Evolutionary conservation across 768 basidiomycete species (phyloP).

Genomic region (Pleurotus salmoneostramineus): DNA sequence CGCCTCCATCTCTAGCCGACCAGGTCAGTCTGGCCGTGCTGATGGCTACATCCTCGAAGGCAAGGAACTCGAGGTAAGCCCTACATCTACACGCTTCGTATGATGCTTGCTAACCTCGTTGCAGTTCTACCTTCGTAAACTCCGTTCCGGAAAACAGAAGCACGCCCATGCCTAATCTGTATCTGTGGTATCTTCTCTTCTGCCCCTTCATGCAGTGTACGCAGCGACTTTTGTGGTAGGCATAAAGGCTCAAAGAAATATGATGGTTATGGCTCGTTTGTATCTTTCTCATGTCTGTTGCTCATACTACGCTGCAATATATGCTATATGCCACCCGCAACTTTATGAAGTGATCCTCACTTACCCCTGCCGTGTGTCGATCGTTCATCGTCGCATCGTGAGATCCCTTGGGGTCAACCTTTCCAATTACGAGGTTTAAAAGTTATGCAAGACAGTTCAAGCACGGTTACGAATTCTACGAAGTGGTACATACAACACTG

Average conservation of each 20-base stretch:
- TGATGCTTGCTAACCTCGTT: slow-evolving; percentile 7
- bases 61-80: slow-evolving; percentile 90
- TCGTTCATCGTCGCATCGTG: too few species aligned
- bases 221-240: slow-evolving; percentile 7
- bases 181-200: slow-evolving; percentile 8
- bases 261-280: slow-evolving; percentile 5
- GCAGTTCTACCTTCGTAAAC: slow-evolving; percentile 92
- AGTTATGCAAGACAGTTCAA: too few species aligned
- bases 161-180: slow-evolving; percentile 56
- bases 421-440: too few species aligned
- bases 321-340: slow-evolving; percentile 2
- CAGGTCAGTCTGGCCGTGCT: slow-evolving; percentile 93
- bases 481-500: not conserved
- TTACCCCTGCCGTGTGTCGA: too few species aligned
- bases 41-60: slow-evolving; percentile 99
- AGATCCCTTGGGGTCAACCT: too few species aligned
- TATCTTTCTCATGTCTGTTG: slow-evolving; percentile 1
- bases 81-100: slow-evolving; percentile 15
- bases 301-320: slow-evolving; percentile 8
- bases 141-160: slow-evolving; percentile 94
- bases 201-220: slow-evolving; percentile 35
- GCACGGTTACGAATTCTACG: not conserved
- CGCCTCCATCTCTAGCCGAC: slow-evolving; percentile 89
- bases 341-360: not conserved
- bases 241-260: slow-evolving; percentile 1